Evolutionary conservation across 164 flowering plant species (phyloP).

Genomic region (Chimonanthus salicifolius): DNA sequence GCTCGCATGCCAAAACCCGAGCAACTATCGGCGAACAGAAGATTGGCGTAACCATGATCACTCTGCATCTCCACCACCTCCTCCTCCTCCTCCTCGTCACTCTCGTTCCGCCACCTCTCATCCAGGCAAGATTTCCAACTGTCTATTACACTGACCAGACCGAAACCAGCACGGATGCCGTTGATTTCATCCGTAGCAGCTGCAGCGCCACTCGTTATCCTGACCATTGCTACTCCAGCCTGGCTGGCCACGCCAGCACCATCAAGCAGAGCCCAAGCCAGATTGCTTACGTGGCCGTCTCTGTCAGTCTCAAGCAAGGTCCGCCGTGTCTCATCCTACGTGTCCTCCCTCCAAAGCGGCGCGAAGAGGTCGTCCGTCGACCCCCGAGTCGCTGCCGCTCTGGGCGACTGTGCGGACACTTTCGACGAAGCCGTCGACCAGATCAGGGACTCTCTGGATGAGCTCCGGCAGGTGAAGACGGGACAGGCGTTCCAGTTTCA

Average conservation of each 20-base stretch:
- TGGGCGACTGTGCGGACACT: conserved; percentile 62
- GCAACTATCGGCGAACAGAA: neutral
- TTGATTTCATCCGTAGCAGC: conserved; percentile 67
- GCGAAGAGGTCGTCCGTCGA: conserved; percentile 35
- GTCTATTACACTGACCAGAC: neutral
- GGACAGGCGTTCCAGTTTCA: conserved; percentile 47
- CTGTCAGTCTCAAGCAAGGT: conserved; percentile 18
- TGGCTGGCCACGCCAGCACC: conserved; percentile 46
- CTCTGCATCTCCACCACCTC: neutral
- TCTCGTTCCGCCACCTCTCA: conserved; percentile 3
- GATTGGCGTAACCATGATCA: neutral
- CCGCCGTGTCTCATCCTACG: conserved; percentile 24
- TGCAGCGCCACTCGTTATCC: conserved; percentile 68
- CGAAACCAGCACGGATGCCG: conserved; percentile 8
- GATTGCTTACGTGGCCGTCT: conserved; percentile 55
- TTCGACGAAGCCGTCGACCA: conserved; percentile 64
- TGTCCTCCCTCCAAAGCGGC: conserved; percentile 33
- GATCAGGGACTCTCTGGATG: conserved; percentile 51
- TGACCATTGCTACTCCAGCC: conserved; percentile 57
- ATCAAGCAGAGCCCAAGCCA: conserved; percentile 41
- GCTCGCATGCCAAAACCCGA: no score
- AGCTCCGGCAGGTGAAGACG: conserved; percentile 39
- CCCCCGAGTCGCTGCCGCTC: conserved; percentile 42
- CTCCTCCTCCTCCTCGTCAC: conserved; percentile 9
- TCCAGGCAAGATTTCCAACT: conserved; percentile 15